Evolutionary conservation across 1,139 yeast species (phyloP).

Genomic region (Pichia sp.): DNA sequence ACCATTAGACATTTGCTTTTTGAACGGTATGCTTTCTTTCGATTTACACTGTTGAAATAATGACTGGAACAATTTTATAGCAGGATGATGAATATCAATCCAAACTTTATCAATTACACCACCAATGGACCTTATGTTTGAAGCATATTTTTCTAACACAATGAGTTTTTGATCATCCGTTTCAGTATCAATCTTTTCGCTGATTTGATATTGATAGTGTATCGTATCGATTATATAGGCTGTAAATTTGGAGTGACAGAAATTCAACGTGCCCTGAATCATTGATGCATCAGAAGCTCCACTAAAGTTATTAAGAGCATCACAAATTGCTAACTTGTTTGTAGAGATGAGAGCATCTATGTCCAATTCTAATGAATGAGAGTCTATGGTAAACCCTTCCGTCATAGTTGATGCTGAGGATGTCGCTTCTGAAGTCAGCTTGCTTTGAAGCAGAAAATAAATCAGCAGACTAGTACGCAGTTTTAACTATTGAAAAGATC

Average conservation of each 20-base stretch:
- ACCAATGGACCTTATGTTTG: constrained; percentile 10
- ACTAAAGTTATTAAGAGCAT: constrained; percentile 18
- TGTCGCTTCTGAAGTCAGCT: too few species aligned
- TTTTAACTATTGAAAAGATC: too few species aligned
- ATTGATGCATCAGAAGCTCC: constrained; percentile 34
- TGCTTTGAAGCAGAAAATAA: too few species aligned
- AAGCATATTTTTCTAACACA: constrained; percentile 6
- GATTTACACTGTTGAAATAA: constrained; percentile 30
- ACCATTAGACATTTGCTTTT: constrained; percentile 3
- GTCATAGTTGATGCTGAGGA: background rate
- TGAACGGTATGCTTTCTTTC: background rate
- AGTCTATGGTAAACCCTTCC: background rate
- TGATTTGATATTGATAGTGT: constrained; percentile 7
- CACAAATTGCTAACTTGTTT: constrained; percentile 20
- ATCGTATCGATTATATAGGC: constrained; percentile 35
- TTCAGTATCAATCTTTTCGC: constrained; percentile 6
- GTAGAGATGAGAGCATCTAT: constrained; percentile 19
- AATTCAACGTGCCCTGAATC: constrained; percentile 38
- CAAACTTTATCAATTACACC: constrained; percentile 42
- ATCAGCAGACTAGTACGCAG: too few species aligned
- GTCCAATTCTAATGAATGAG: constrained; percentile 1
- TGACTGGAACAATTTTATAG: constrained; percentile 45
- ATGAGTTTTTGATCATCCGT: background rate
- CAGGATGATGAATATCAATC: constrained; percentile 58
- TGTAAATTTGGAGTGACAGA: constrained; percentile 38